A percentile compares a stretch with the other conserved stretches of the same genome.
phyloP scores from a whole-genome alignment of 177 flowering plant genomes.

The Vitis hybrid region DNA sequence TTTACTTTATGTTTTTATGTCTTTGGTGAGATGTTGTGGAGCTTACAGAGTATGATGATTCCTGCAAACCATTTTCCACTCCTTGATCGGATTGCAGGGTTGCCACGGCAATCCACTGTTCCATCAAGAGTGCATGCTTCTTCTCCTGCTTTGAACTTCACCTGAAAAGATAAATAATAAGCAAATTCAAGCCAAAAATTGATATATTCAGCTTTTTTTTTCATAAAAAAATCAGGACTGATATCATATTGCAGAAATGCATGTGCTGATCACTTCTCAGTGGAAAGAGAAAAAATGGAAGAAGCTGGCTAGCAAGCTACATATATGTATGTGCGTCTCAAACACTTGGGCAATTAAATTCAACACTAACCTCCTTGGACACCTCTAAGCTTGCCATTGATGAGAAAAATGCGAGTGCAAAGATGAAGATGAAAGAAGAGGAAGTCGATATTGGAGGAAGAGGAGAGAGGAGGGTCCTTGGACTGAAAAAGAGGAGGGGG shows the following conservation, averaged over 20 bases:
- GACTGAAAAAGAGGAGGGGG: background rate
- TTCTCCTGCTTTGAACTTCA: conserved; percentile 22
- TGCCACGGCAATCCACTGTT: conserved; percentile 40
- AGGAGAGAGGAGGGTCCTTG: background rate
- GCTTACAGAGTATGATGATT: conserved; percentile 46
- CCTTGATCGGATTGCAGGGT: conserved; percentile 33
- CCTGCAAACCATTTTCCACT: conserved; percentile 52
- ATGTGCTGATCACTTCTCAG: background rate
- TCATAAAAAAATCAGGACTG: too few species aligned
- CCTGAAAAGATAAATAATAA: conserved; percentile 9
- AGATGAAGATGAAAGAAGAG: background rate
- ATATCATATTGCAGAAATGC: too few species aligned
- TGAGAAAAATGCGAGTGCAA: conserved; percentile 2
- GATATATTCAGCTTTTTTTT: too few species aligned
- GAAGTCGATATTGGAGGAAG: background rate
- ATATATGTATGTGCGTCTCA: background rate
- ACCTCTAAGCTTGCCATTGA: conserved; percentile 43
- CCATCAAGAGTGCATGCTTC: conserved; percentile 41
- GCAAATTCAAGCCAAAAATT: background rate
- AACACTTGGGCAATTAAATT: too few species aligned
- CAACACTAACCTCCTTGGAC: conserved; percentile 31
- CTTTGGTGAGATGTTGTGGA: background rate
- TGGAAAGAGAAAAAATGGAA: background rate
- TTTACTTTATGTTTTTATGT: too few species aligned
- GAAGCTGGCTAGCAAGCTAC: background rate